Percentiles rank a stretch among this genome's conserved stretches.
Evolutionary conservation across 2,329 filamentous ascomycete species (phyloP).

Genomic region (Pestalotiopsis sp.): DNA sequence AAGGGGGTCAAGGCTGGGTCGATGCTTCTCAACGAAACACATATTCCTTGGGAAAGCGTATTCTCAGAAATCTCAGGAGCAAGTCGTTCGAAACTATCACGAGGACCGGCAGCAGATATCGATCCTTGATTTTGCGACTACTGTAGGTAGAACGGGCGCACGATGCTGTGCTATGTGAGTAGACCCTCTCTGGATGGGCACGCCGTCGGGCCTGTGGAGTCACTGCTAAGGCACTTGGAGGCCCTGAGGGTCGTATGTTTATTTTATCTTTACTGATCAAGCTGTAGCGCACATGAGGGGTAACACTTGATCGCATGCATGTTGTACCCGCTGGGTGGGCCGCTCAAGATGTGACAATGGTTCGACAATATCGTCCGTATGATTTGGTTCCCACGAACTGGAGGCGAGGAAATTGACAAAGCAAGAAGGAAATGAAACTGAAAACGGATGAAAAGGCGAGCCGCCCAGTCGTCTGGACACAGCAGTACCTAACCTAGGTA

Average conservation of each 20-base stretch:
- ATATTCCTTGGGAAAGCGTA: not conserved
- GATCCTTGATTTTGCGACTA: not conserved
- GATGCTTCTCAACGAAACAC: not conserved
- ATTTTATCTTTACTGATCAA: not conserved
- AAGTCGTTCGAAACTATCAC: not conserved
- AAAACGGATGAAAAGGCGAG: not conserved
- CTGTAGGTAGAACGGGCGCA: not conserved
- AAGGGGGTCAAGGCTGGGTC: not conserved
- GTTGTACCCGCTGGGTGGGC: not conserved
- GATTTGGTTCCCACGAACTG: not conserved
- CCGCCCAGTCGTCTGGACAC: not conserved
- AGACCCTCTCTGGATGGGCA: not conserved
- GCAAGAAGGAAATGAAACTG: not conserved
- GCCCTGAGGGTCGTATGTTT: not conserved
- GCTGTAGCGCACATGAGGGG: not conserved
- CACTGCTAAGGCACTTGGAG: not conserved
- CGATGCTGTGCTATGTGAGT: not conserved
- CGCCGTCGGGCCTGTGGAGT: not conserved
- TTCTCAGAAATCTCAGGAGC: not conserved
- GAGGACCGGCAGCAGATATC: not conserved
- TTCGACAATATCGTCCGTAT: not conserved
- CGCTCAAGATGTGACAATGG: not conserved
- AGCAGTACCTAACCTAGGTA: too few species aligned
- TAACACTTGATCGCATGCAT: not conserved
- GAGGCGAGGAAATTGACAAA: not conserved